Evolutionary conservation across 2,329 filamentous ascomycete species (phyloP).

Genomic region (Scedosporium boydii): DNA sequence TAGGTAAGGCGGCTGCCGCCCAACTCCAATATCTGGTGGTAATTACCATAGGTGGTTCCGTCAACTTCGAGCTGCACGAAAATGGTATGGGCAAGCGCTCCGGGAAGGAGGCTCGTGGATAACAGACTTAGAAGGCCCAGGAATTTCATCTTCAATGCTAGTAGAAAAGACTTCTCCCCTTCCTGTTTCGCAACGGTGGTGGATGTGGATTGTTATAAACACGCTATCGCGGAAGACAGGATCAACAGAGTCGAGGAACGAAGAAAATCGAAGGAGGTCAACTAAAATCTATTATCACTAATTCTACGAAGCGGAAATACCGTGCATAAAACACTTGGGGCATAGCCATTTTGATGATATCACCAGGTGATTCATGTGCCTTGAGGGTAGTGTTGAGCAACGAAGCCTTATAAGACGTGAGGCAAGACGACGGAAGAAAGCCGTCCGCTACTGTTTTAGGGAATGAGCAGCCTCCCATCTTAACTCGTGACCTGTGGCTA

Average conservation of each 20-base stretch:
- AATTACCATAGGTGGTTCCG: constrained; percentile 21
- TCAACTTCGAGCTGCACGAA: constrained; percentile 24
- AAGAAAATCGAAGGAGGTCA: background rate
- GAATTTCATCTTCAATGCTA: constrained; percentile 20
- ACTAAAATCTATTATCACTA: background rate
- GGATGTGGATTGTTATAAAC: background rate
- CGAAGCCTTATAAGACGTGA: background rate
- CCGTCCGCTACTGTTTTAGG: background rate
- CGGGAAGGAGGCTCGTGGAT: constrained; percentile 13
- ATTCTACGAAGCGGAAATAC: background rate
- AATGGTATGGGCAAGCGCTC: constrained; percentile 20
- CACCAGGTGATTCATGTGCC: background rate
- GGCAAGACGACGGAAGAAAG: background rate
- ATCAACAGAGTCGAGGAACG: no score
- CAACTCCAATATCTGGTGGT: background rate
- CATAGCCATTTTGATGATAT: background rate
- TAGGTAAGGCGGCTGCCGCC: background rate
- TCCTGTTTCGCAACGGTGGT: background rate
- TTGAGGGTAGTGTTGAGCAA: background rate
- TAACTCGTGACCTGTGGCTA: background rate
- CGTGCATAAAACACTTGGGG: background rate
- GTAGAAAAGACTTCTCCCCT: background rate
- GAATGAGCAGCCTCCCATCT: background rate
- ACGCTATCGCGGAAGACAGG: no score
- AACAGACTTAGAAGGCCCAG: constrained; percentile 15